Conservation (phyloP, 2,329 filamentous ascomycete species). For the Nemania abortiva region DNA sequence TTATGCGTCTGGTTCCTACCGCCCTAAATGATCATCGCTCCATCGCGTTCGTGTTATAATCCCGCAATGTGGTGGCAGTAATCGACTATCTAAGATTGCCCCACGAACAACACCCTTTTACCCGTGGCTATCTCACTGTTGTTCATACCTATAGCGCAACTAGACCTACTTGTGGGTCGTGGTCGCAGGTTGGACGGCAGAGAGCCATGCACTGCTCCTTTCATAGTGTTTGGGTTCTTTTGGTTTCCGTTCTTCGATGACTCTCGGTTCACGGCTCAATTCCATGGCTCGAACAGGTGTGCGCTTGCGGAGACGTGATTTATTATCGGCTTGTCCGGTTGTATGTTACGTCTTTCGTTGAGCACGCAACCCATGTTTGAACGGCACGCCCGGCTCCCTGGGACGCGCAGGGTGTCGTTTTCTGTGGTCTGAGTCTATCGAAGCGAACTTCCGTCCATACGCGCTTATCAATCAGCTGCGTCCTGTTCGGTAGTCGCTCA, state of each 20-base stretch:
- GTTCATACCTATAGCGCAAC: constrained; percentile 42
- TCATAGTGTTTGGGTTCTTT: constrained; percentile 54
- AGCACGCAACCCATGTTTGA: constrained; percentile 49
- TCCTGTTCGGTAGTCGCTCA: constrained; percentile 22
- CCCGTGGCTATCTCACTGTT: constrained; percentile 44
- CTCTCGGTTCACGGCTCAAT: constrained; percentile 53
- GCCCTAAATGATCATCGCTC: constrained; percentile 57
- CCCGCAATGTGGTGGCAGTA: constrained; percentile 46
- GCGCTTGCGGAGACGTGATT: constrained; percentile 41
- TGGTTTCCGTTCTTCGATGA: constrained; percentile 57
- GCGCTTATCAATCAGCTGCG: constrained; percentile 23
- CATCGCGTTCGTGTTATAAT: constrained; percentile 43
- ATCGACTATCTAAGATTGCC: constrained; percentile 40
- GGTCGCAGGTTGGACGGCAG: constrained; percentile 43
- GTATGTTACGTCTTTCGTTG: constrained; percentile 36
- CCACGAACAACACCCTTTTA: constrained; percentile 41
- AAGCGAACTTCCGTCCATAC: constrained; percentile 19
- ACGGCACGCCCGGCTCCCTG: constrained; percentile 57
- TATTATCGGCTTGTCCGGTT: constrained; percentile 35
- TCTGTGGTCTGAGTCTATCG: constrained; percentile 35
- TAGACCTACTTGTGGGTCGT: constrained; percentile 41
- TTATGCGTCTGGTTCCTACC: constrained; percentile 58
- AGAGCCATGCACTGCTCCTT: constrained; percentile 46
- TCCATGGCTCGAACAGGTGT: constrained; percentile 53
- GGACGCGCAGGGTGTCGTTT: constrained; percentile 48